Evolutionary conservation across 192 early-diverging fungal genomes (phyloP), one percentile per base, ranked within the genome.

Genomic region (Rhizophagus sp.): DNA sequence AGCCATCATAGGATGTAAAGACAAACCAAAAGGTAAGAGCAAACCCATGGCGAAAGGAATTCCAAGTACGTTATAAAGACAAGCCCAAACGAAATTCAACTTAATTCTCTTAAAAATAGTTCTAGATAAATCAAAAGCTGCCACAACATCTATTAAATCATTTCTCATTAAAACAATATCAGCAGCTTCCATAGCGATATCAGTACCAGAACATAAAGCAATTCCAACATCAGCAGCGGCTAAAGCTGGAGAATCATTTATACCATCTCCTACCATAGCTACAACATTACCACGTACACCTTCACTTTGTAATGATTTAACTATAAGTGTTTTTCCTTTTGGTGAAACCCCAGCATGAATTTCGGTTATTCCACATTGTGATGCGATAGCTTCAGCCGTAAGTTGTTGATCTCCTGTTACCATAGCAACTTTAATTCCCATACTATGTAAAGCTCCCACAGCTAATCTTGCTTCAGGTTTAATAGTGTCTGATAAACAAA

Each of bases 211-310:
- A 74, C 90, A 92, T 44, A 98, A 83, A 0, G 96, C 94, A 80
- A 99, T 94, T 2, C 97, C 97, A 10, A 99, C 83, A 79, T 98
- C 92, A 4, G 94, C 88, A 10, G 89, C 88, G 0, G 95, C 96
- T 75, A 99, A 83, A 11, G 95, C 94, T n/a, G 96, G 95, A 4
- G 96, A 95, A 78, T 99, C 97, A 79, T 99, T 99, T 82, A 97
- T 93, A 52, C 97, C 97, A 82, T 99, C 97, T 22, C 97, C 97
- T 1, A 98, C 92, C 95, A 99, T 96, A 3, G 97, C 97, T 0
- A 97, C 93, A 75, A 90, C 82, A 19, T 87, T 85, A 63, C 4
- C 76, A 4, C 79, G 76, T 25, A n/a, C 25, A 25, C 27, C 24
- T 25, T 73, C 52, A 17, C 88, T 84, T 22, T 97, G 96, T 86